Base-by-base conservation (phyloP, 164 flowering plant species). In the Dillenia turbinata region DNA sequence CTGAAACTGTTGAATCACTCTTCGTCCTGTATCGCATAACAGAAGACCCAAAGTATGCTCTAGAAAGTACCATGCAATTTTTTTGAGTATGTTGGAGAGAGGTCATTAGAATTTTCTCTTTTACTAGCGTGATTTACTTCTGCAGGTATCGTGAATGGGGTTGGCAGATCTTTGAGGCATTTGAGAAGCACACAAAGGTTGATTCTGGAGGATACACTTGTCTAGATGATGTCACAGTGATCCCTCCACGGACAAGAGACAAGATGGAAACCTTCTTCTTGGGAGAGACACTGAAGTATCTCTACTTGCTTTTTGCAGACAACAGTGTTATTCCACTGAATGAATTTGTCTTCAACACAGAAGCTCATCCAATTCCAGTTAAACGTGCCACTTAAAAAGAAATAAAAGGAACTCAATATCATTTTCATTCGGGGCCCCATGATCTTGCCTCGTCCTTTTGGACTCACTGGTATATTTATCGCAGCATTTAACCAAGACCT, bases 201-300 rank as follows among this genome's bases (percentile, higher is more conserved):
- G 84, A 83, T 59, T 80, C 95, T 69, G 99, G 97, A 49, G 95
- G 98, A 59, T 92, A 88, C 66, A 81, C 71, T 67, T 94, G 97
- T 65, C 75, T 95, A 58, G 85, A 88, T 62, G 99, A 95, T 78
- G 96, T 89, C 64, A 94, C 97, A 33, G 66, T 59, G 9, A 12
- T 88, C 61, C 96, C 99, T 69, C 97, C 97, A 71, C 85, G 16
- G 11, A 78, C 72, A 76, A 83, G 97, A 67, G 97, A 95, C 79
- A 95, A 92, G 77, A 95, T 92, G 97, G 97, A 91, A 72, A 94
- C 96, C 44, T 94, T 94, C 78, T 94, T 89, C 69, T 71, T 94
- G 73, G 98, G 97, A 3, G 99, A 94, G 79, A 94, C 96, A 7
- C 71, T 91, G 61, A 92, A 92, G 66, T 95, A 95, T 71, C 59